A percentile compares a stretch with the other conserved stretches of the same genome.
Evolutionary conservation across 306 rosid genomes (phyloP).

Genomic region (Lithocarpus polystachyus): DNA sequence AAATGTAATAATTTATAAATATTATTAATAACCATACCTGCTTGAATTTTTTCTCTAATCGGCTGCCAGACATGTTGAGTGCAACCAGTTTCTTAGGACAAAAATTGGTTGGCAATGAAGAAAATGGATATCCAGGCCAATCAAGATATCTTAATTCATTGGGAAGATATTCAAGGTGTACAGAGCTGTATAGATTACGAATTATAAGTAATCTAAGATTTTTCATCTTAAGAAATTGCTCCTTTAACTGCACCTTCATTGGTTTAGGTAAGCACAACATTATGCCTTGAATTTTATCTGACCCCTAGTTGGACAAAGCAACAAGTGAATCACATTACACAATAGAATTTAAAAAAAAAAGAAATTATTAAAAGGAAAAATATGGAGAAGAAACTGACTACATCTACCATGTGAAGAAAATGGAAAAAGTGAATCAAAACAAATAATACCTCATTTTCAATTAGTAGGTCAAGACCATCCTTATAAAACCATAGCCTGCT

Average conservation of each 20-base stretch:
- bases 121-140: no score
- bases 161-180: constrained; percentile 1
- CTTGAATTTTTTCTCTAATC: no score
- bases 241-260: no score
- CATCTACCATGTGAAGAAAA: no score
- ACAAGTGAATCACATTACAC: background rate
- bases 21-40: no score
- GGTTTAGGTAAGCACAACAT: constrained; percentile 8
- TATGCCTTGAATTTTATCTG: constrained; percentile 39
- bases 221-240: no score
- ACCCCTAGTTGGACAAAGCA: constrained; percentile 21
- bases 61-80: no score
- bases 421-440: no score
- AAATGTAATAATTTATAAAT: no score
- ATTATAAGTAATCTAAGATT: background rate
- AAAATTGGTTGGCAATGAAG: no score
- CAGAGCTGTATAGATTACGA: background rate
- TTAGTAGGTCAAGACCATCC: constrained; percentile 8
- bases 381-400: no score
- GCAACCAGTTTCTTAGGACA: no score
- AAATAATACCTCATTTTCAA: background rate
- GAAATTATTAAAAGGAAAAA: background rate
- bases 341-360: background rate
- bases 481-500: constrained; percentile 27
- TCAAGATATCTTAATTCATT: background rate